A percentile compares a stretch with the other conserved stretches of the same genome.
These are phyloP conservation scores for Fragaria vesca DNA, from an alignment of 306 rosid species.

Conservation along the genomic window DNA sequence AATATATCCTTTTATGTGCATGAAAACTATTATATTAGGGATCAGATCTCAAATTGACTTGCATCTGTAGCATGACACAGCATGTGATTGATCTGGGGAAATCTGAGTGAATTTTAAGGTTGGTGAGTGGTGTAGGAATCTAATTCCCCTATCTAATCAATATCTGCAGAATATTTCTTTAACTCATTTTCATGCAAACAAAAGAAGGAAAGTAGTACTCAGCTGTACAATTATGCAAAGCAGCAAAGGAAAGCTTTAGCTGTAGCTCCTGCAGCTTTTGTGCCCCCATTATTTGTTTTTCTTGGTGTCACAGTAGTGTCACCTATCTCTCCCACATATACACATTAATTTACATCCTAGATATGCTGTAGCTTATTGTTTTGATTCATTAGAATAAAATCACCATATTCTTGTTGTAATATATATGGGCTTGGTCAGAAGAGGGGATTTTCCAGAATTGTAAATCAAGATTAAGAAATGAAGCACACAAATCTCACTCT, in stretches of 20 bases:
- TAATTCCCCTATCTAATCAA: conserved; percentile 50
- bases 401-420: background rate
- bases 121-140: conserved; percentile 46
- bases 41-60: conserved; percentile 6
- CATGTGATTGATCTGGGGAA: conserved; percentile 29
- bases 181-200: conserved; percentile 41
- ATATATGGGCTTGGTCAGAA: conserved; percentile 8
- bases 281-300: conserved; percentile 12
- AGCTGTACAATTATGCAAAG: conserved; percentile 16
- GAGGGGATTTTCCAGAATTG: conserved; percentile 3
- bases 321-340: background rate
- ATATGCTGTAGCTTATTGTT: background rate
- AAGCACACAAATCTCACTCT: conserved; percentile 21
- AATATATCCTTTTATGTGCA: background rate
- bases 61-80: background rate
- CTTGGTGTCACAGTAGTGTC: background rate
- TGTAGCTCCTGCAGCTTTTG: conserved; percentile 32
- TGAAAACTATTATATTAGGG: conserved; percentile 13
- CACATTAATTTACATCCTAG: background rate
- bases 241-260: conserved; percentile 29
- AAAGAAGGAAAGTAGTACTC: conserved; percentile 10
- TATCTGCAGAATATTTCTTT: conserved; percentile 47
- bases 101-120: conserved; percentile 19
- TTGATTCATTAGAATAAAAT: background rate
- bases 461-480: conserved; percentile 9